phyloP scores from a whole-genome alignment of 306 rosid genomes.

The Glycine latifolia region DNA sequence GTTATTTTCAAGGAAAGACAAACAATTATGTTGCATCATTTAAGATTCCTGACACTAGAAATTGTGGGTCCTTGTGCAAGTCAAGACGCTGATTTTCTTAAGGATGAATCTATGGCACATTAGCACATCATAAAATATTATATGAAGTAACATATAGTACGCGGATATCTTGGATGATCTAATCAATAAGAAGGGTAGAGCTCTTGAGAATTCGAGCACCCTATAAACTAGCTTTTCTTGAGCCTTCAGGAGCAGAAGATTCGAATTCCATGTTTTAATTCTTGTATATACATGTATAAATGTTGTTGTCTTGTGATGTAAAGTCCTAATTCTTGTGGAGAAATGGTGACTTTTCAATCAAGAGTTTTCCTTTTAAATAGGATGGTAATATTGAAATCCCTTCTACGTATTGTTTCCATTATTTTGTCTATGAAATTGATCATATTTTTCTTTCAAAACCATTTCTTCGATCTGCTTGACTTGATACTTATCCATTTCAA shows the following conservation, averaged over 20 bases:
- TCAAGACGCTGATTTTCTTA: slow-evolving; percentile 8
- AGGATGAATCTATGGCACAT: not conserved
- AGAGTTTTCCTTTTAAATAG: slow-evolving; percentile 5
- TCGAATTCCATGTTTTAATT: slow-evolving; percentile 6
- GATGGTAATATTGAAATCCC: slow-evolving; percentile 19
- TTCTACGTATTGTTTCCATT: not conserved
- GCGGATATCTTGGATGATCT: slow-evolving; percentile 28
- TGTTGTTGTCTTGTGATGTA: not conserved
- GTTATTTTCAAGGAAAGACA: not conserved
- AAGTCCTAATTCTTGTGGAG: not conserved
- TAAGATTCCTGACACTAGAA: slow-evolving; percentile 14
- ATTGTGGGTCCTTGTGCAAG: not conserved
- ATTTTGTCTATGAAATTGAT: slow-evolving; percentile 4
- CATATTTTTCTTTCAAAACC: not conserved
- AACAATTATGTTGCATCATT: slow-evolving; percentile 17
- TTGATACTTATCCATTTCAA: not conserved
- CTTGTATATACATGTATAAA: slow-evolving; percentile 13
- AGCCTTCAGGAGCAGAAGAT: slow-evolving; percentile 11
- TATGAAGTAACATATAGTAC: not conserved
- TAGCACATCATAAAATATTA: not conserved
- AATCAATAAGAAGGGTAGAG: slow-evolving; percentile 25
- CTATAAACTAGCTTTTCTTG: slow-evolving; percentile 15
- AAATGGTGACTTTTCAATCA: slow-evolving; percentile 16
- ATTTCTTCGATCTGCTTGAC: not conserved
- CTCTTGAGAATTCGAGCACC: slow-evolving; percentile 3